These are phyloP conservation scores for Chrysochromulina tobinii DNA, from an alignment of 78 protist genomes.

Conservation along the genomic window DNA sequence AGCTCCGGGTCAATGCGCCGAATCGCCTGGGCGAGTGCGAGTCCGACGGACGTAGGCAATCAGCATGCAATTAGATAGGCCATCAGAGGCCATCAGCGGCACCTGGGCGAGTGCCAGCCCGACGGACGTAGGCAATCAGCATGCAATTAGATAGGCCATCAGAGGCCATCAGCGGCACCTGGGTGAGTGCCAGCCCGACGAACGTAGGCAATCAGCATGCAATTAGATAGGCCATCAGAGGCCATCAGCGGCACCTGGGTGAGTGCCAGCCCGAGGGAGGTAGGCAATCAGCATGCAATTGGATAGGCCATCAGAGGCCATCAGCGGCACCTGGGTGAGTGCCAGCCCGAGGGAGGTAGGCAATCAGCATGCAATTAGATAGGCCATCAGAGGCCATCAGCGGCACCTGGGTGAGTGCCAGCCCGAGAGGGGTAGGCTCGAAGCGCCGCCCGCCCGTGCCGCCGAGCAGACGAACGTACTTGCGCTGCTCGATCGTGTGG, in stretches of 20 bases:
- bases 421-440: conserved; percentile 54
- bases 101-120: neutral
- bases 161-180: neutral
- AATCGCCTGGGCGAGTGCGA: neutral
- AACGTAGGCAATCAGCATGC: too few relatives aligned
- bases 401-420: neutral
- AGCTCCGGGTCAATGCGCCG: conserved; percentile 48
- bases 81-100: too few relatives aligned
- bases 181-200: neutral
- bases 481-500: conserved; percentile 40
- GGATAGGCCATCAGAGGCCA: too few relatives aligned
- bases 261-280: neutral
- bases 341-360: conserved; percentile 51
- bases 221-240: too few relatives aligned
- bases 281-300: conserved; percentile 39
- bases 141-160: too few relatives aligned
- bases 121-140: conserved; percentile 44
- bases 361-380: too few relatives aligned
- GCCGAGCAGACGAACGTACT: conserved; percentile 36
- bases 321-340: neutral
- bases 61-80: too few relatives aligned
- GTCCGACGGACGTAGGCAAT: conserved; percentile 47
- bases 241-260: too few relatives aligned
- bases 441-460: neutral
- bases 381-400: neutral